Conservation (phyloP, 2,329 filamentous ascomycete species). For the Tolypocladium sp. region DNA sequence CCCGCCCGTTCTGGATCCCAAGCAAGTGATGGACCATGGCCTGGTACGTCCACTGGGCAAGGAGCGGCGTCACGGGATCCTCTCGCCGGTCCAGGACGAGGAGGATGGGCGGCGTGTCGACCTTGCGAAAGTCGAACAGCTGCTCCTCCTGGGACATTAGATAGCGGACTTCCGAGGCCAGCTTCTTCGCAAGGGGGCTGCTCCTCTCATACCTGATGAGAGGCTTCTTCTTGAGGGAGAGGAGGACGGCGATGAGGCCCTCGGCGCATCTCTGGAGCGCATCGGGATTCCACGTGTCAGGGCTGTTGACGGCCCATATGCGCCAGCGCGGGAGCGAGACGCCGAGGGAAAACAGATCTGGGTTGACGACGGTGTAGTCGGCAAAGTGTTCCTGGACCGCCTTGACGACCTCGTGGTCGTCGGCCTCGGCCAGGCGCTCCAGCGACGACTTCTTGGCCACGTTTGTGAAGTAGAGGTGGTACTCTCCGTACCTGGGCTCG, state of each 20-base stretch:
- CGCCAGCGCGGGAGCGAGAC: constrained; percentile 63
- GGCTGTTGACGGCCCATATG: constrained; percentile 64
- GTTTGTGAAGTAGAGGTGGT: constrained; percentile 96
- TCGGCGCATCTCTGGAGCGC: constrained; percentile 80
- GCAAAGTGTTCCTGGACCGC: constrained; percentile 92
- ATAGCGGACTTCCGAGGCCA: constrained; percentile 87
- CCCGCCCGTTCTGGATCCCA: constrained; percentile 89
- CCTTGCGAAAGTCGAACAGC: constrained; percentile 89
- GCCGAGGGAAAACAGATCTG: constrained; percentile 79
- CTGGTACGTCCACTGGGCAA: constrained; percentile 98
- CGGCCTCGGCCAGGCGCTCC: constrained; percentile 88
- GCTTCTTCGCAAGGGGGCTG: constrained; percentile 81
- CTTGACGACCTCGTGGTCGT: constrained; percentile 95
- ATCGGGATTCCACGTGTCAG: constrained; percentile 87
- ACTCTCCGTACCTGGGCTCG: constrained; percentile 95
- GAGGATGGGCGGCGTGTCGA: constrained; percentile 89
- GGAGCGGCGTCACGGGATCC: constrained; percentile 85
- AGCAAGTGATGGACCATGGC: constrained; percentile 98
- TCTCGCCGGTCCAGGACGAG: constrained; percentile 85
- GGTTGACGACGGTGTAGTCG: constrained; percentile 91
- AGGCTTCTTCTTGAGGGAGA: constrained; percentile 94
- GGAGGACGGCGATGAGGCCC: constrained; percentile 71
- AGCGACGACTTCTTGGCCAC: constrained; percentile 93
- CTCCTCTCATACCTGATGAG: constrained; percentile 89
- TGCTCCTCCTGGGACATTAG: constrained; percentile 93